A percentile compares a stretch with the other conserved stretches of the same genome.
Evolutionary conservation across 192 early-diverging fungal species (phyloP).

Genomic region (Gryganskiella cystojenkinii): DNA sequence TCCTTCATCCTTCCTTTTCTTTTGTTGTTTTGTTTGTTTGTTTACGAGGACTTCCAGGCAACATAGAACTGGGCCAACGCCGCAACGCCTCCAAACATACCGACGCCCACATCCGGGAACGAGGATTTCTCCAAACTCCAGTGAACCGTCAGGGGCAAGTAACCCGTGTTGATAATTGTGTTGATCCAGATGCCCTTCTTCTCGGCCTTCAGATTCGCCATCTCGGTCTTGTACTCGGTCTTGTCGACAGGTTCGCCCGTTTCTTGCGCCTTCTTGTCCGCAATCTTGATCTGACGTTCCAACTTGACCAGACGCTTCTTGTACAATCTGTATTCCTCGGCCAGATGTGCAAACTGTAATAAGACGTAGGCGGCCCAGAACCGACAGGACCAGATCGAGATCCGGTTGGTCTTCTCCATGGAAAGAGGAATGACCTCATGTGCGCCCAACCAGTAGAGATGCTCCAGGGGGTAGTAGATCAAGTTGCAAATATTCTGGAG

Average conservation of each 20-base stretch:
- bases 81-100: slow-evolving; percentile 94
- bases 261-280: slow-evolving; percentile 56
- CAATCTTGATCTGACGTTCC: slow-evolving; percentile 67
- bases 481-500: slow-evolving; percentile 89
- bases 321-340: slow-evolving; percentile 70
- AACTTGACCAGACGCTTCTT: slow-evolving; percentile 59
- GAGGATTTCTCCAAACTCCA: slow-evolving; percentile 88
- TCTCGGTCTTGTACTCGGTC: slow-evolving; percentile 71
- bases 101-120: slow-evolving; percentile 94
- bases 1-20: not conserved
- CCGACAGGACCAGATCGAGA: slow-evolving; percentile 94
- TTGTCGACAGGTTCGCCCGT: slow-evolving; percentile 54
- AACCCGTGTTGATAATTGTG: slow-evolving; percentile 90
- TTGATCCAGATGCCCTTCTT: slow-evolving; percentile 74
- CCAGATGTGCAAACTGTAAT: slow-evolving; percentile 88
- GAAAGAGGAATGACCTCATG: slow-evolving; percentile 86
- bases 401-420: slow-evolving; percentile 74
- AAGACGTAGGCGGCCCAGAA: slow-evolving; percentile 97
- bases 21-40: not conserved
- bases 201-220: slow-evolving; percentile 66
- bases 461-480: slow-evolving; percentile 96
- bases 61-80: slow-evolving; percentile 84
- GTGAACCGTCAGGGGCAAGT: slow-evolving; percentile 91
- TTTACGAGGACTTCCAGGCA: slow-evolving; percentile 81
- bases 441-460: slow-evolving; percentile 92